These are phyloP conservation scores for Salmacisia buchloeana DNA, from an alignment of 1,284 basidiomycete genomes.

Conservation along the genomic window DNA sequence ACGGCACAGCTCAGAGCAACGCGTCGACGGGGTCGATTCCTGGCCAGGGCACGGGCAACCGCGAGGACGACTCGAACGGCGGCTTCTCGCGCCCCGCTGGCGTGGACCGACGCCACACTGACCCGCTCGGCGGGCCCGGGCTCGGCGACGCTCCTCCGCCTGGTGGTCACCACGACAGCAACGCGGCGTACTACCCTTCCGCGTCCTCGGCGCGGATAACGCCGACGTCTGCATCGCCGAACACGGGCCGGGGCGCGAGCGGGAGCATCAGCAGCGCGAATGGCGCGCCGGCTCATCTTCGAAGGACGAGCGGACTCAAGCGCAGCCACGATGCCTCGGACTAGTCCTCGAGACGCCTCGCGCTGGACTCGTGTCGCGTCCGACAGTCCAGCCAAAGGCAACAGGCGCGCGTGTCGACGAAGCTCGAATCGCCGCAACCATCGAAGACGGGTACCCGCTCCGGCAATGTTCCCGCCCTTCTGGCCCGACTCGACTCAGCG, in stretches of 20 bases:
- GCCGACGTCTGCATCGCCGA: neutral
- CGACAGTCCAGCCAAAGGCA: no score
- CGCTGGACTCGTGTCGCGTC: no score
- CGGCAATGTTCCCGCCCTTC: no score
- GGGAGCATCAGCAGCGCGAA: conserved; percentile 1
- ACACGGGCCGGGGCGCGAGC: neutral
- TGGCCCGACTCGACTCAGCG: no score
- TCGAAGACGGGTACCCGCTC: no score
- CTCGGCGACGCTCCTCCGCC: neutral
- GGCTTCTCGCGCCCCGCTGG: neutral
- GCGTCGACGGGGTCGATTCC: neutral
- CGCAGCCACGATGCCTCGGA: conserved; percentile 8
- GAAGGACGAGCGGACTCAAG: neutral
- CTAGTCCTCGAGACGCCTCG: no score
- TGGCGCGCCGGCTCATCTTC: neutral
- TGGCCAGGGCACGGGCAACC: neutral
- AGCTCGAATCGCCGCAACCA: no score
- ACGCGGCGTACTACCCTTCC: conserved; percentile 1
- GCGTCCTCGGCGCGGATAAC: neutral
- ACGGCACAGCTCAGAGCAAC: neutral
- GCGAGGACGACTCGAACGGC: neutral
- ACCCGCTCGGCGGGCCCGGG: neutral
- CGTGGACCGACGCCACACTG: conserved; percentile 2
- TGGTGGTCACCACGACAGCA: neutral
- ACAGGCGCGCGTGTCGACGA: no score